These are phyloP conservation scores for Mastigamoeba balamuthi DNA, from an alignment of 78 protist genomes.

Conservation along the genomic window DNA sequence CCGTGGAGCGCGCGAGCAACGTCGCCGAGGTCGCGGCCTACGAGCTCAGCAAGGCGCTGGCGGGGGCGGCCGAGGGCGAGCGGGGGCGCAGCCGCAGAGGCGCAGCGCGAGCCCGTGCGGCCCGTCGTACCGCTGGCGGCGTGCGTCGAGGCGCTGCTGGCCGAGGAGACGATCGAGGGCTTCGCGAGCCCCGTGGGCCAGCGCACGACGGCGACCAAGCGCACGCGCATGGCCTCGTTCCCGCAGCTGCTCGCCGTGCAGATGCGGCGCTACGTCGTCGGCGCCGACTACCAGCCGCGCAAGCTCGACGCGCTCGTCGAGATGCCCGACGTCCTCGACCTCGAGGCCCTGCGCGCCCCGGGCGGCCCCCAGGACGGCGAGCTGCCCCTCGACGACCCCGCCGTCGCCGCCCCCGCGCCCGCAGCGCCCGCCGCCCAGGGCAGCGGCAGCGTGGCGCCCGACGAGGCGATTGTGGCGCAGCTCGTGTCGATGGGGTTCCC, in stretches of 20 bases:
- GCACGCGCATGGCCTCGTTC: slow-evolving; percentile 42
- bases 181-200: slow-evolving; percentile 7
- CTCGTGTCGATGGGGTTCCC: slow-evolving; percentile 64
- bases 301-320: slow-evolving; percentile 64
- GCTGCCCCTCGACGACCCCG: not conserved
- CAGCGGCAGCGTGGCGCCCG: not conserved
- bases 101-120: slow-evolving; percentile 17
- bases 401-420: not conserved
- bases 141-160: slow-evolving; percentile 3
- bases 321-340: slow-evolving; percentile 56
- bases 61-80: not conserved
- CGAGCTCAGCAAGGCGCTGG: not conserved
- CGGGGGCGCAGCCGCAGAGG: not conserved
- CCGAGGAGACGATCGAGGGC: slow-evolving; percentile 36
- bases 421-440: not conserved
- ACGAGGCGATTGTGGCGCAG: slow-evolving; percentile 12
- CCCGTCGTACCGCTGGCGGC: slow-evolving; percentile 46
- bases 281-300: slow-evolving; percentile 56
- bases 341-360: slow-evolving; percentile 26
- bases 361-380: slow-evolving; percentile 1
- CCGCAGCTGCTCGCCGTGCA: slow-evolving; percentile 63
- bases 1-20: slow-evolving; percentile 42
- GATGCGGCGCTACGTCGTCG: slow-evolving; percentile 46
- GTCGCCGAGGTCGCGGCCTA: slow-evolving; percentile 7
- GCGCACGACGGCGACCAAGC: not conserved